phyloP scores from a whole-genome alignment of 140 eudicot genomes.

The Oenanthe javanica region DNA sequence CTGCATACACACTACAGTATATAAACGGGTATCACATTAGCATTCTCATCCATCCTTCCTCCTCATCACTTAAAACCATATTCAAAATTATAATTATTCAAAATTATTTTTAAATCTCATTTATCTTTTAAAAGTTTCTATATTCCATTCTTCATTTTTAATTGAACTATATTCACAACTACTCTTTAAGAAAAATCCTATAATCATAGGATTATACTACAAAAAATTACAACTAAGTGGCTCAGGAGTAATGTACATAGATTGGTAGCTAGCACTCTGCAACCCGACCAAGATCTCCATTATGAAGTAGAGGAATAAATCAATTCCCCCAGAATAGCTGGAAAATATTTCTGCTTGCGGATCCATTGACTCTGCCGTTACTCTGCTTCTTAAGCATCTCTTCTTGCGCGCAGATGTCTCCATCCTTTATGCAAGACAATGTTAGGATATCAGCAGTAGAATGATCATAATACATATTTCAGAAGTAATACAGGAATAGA shows the following conservation, averaged over 20 bases:
- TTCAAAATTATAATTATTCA: too few species aligned
- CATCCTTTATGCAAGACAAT: constrained; percentile 40
- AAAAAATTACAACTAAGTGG: not conserved
- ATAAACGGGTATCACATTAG: too few species aligned
- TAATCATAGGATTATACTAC: not conserved
- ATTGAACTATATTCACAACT: not conserved
- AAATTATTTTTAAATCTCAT: too few species aligned
- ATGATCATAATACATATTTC: not conserved
- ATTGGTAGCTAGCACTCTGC: not conserved
- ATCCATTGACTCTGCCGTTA: constrained; percentile 45
- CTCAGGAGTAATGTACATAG: not conserved
- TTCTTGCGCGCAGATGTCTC: constrained; percentile 71
- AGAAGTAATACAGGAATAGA: not conserved
- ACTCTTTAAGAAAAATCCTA: not conserved
- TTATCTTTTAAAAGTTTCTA: too few species aligned
- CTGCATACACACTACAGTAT: too few species aligned
- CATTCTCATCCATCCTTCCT: too few species aligned
- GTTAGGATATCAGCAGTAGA: not conserved
- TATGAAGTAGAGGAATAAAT: constrained; percentile 1
- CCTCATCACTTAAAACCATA: too few species aligned
- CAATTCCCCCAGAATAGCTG: constrained; percentile 70
- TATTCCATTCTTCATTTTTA: too few species aligned
- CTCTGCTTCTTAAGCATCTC: constrained; percentile 75
- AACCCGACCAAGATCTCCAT: not conserved
- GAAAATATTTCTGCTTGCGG: constrained; percentile 81